Evolutionary conservation across 257 asterid genomes (phyloP), one percentile per base, ranked within the genome.

Genomic region (Anisodus acutangulus): DNA sequence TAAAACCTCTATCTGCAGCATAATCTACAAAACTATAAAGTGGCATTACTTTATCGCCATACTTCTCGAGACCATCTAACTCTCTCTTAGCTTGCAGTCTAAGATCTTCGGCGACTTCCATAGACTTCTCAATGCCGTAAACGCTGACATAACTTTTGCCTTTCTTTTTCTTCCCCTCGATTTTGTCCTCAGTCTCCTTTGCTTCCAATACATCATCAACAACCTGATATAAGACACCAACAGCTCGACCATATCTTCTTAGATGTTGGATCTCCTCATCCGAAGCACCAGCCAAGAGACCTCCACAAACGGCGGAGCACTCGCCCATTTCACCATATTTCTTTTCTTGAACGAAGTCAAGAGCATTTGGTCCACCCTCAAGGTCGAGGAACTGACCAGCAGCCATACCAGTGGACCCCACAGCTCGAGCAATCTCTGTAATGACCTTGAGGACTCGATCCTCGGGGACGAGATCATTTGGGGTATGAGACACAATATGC

Each of bases 361-460:
- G 91, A 12, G 92, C 95, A 53, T 91, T 88, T 17, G 98, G 93
- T 17, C 94, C 94, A 47, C 98, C 97, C 82, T 91, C 98, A 11
- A 94, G 95, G 88, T 94, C 99, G 6, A 94, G 63, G 49, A 95
- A 91, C 89, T 95, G 99, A 54, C 99, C 98, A 0, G 98, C 99
- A 54, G 97, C 98, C 99, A 95, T 95, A 4, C 99, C 98, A 0
- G 98, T 94, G 88, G 99, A 94, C 80, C 99, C 99, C 90, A 95
- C 99, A 13, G 99, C 94, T 82, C 97, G 88, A 10, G 98, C 99
- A 17, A 96, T 96, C 93, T 96, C 99, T 0, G 98, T 91, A 83
- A 96, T 86, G 17, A 96, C 98, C 53, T 84, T 83, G 19, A 96
- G 95, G 85, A 94, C 91, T 55, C 87, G 91, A 55, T 88, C 80